Evolutionary conservation across 108 stramenopile species (phyloP).

Genomic region (Epithemia pelagica): DNA sequence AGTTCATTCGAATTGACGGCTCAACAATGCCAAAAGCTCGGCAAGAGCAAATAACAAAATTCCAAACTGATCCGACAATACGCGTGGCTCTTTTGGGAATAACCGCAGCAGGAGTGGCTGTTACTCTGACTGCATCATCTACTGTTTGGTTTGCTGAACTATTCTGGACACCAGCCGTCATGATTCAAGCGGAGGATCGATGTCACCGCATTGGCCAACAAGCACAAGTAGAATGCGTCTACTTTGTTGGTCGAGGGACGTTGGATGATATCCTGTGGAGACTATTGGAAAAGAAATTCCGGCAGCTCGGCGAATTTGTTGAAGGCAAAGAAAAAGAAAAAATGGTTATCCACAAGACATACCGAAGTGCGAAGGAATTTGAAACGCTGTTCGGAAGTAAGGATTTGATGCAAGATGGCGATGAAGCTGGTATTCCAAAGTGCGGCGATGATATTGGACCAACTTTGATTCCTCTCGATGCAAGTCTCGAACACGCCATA

Average conservation of each 20-base stretch:
- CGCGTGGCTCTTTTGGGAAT: conserved; percentile 89
- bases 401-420: conserved; percentile 23
- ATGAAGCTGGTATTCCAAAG: conserved; percentile 33
- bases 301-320: conserved; percentile 82
- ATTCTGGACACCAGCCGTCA: conserved; percentile 93
- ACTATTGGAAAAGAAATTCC: conserved; percentile 78
- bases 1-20: conserved; percentile 93
- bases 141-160: conserved; percentile 97
- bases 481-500: conserved; percentile 54
- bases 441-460: conserved; percentile 12
- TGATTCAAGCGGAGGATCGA: conserved; percentile 97
- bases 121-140: conserved; percentile 96
- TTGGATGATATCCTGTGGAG: conserved; percentile 88
- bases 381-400: conserved; percentile 33
- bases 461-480: conserved; percentile 14
- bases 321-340: conserved; percentile 83
- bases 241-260: conserved; percentile 80
- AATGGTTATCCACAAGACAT: conserved; percentile 60
- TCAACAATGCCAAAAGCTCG: conserved; percentile 79
- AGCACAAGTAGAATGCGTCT: conserved; percentile 76
- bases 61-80: conserved; percentile 83
- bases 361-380: conserved; percentile 41
- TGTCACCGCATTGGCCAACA: conserved; percentile 97
- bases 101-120: conserved; percentile 95
- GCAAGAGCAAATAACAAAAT: conserved; percentile 82